Evolutionary conservation across 768 basidiomycete species (phyloP).

Genomic region (Boletus bicolor): DNA sequence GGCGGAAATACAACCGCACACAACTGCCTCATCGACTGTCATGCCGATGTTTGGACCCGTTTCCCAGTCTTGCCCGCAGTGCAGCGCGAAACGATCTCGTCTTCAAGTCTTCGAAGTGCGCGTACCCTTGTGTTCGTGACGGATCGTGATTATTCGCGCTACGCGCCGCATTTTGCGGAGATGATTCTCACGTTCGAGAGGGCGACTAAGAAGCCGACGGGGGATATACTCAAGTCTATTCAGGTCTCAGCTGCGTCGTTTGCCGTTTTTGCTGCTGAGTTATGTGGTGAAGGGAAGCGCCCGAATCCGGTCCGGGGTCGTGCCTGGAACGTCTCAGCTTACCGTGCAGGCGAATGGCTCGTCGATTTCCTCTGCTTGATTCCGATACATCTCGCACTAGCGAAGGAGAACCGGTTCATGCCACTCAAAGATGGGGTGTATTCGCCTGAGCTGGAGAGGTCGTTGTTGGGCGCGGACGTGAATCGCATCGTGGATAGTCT

Average conservation of each 20-base stretch:
- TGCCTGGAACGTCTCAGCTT: slow-evolving; percentile 35
- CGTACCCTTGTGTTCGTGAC: slow-evolving; percentile 45
- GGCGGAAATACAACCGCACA: slow-evolving; percentile 29
- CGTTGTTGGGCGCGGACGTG: slow-evolving; percentile 57
- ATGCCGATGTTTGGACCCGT: slow-evolving; percentile 56
- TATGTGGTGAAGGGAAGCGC: background rate
- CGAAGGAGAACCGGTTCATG: slow-evolving; percentile 57
- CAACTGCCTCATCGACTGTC: slow-evolving; percentile 54
- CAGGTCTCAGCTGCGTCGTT: slow-evolving; percentile 33
- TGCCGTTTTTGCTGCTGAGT: slow-evolving; percentile 22
- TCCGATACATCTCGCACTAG: slow-evolving; percentile 61
- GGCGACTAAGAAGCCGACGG: slow-evolving; percentile 50
- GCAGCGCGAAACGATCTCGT: slow-evolving; percentile 41
- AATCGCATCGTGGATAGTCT: slow-evolving; percentile 53
- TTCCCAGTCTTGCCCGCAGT: slow-evolving; percentile 58
- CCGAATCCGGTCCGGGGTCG: background rate
- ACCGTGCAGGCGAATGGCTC: slow-evolving; percentile 57
- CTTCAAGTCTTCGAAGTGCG: slow-evolving; percentile 30
- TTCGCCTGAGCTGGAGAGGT: slow-evolving; percentile 47
- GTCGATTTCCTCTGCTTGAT: slow-evolving; percentile 59
- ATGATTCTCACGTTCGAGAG: slow-evolving; percentile 47
- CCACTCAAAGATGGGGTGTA: slow-evolving; percentile 58
- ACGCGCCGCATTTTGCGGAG: slow-evolving; percentile 41
- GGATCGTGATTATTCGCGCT: slow-evolving; percentile 34
- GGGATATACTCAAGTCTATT: slow-evolving; percentile 40